These are phyloP conservation scores for Magnusiomyces tetraspermus DNA, from an alignment of 1,139 yeast genomes.

Conservation along the genomic window DNA sequence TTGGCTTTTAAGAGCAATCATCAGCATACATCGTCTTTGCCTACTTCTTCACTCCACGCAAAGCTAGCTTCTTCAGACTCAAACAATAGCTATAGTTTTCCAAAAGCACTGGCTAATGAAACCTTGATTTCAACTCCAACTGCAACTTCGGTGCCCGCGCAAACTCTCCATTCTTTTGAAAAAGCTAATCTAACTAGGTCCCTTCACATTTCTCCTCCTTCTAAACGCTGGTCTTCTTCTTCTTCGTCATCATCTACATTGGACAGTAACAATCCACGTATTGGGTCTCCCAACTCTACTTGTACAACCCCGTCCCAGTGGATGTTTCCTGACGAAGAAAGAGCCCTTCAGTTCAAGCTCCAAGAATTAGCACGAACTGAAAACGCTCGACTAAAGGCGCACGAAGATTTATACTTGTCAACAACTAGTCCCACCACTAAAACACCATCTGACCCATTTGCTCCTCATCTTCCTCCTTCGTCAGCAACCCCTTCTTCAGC, in stretches of 20 bases:
- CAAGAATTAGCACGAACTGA: constrained; percentile 29
- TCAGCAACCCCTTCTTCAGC: background rate
- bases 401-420: background rate
- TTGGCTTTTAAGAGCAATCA: too few relatives aligned
- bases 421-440: background rate
- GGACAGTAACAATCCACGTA: background rate
- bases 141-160: background rate
- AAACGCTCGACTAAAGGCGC: constrained; percentile 23
- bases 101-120: too few relatives aligned
- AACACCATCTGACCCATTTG: background rate
- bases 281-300: background rate
- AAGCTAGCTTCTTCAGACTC: too few relatives aligned
- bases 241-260: background rate
- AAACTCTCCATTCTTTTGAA: background rate
- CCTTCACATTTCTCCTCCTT: background rate
- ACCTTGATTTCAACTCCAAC: background rate
- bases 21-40: too few relatives aligned
- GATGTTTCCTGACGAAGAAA: constrained; percentile 20
- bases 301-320: background rate
- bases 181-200: background rate
- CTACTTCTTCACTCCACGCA: too few relatives aligned
- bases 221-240: background rate
- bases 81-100: too few relatives aligned
- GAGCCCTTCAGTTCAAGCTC: constrained; percentile 26
- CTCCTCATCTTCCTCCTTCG: constrained; percentile 1